Evolutionary conservation across 2,329 filamentous ascomycete genomes (phyloP).

Genomic region (Lachnellula subtilissima): DNA sequence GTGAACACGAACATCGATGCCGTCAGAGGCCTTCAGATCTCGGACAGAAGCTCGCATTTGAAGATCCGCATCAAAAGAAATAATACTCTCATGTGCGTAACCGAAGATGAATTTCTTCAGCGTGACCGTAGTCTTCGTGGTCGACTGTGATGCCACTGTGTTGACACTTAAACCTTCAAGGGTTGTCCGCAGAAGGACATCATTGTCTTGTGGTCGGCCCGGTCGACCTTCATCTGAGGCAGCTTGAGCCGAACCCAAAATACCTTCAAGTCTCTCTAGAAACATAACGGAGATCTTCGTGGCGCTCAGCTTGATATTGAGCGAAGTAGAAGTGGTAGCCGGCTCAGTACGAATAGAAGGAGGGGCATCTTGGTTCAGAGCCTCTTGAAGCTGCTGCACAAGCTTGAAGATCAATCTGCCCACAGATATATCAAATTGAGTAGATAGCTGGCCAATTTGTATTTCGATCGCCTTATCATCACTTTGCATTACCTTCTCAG

Average conservation of each 20-base stretch:
- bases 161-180: conserved; percentile 27
- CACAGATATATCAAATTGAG: conserved; percentile 32
- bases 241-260: conserved; percentile 7
- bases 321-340: conserved; percentile 4
- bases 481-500: conserved; percentile 2
- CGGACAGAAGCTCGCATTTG: conserved; percentile 56
- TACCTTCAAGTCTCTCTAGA: conserved; percentile 30
- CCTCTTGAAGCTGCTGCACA: conserved; percentile 22
- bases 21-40: conserved; percentile 52
- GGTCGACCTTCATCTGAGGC: conserved; percentile 2
- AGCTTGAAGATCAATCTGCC: conserved; percentile 30
- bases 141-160: conserved; percentile 9
- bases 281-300: conserved; percentile 29
- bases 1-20: conserved; percentile 54
- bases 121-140: conserved; percentile 24
- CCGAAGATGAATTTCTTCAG: conserved; percentile 58
- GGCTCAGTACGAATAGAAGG: conserved; percentile 1
- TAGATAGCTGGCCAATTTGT: conserved; percentile 22
- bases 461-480: conserved; percentile 25
- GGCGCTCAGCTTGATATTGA: conserved; percentile 20
- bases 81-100: conserved; percentile 56
- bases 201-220: conserved; percentile 10
- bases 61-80: conserved; percentile 55
- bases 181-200: conserved; percentile 28
- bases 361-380: conserved; percentile 16